A percentile compares a stretch with the other conserved stretches of the same genome.
Evolutionary conservation across 768 basidiomycete species (phyloP).

Genomic region (Lactarius pseudohatsudake): DNA sequence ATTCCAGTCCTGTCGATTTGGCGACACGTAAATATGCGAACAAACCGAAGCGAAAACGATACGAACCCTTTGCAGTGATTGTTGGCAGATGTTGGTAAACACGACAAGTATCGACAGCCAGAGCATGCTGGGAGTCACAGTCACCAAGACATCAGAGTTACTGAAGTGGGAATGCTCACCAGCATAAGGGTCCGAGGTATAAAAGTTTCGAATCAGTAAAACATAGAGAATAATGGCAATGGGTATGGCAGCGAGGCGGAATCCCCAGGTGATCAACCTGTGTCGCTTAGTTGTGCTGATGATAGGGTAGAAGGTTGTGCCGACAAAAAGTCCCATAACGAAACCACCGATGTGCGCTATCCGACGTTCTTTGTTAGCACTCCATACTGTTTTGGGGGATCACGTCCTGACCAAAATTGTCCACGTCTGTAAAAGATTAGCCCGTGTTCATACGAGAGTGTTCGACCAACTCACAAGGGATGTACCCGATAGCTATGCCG

Average conservation of each 20-base stretch:
- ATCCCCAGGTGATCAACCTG: conserved; percentile 64
- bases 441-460: neutral
- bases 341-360: conserved; percentile 86
- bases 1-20: conserved; percentile 19
- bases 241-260: conserved; percentile 72
- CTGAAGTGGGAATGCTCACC: conserved; percentile 46
- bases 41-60: neutral
- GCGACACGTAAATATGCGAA: neutral
- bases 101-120: conserved; percentile 88
- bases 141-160: conserved; percentile 1
- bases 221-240: conserved; percentile 79
- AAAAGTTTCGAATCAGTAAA: conserved; percentile 84
- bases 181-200: conserved; percentile 80
- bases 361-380: conserved; percentile 19
- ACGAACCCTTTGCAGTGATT: conserved; percentile 60
- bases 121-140: conserved; percentile 60
- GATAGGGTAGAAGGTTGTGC: conserved; percentile 84
- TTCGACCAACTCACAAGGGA: conserved; percentile 60
- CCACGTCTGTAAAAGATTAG: conserved; percentile 56
- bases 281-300: conserved; percentile 80
- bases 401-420: conserved; percentile 72
- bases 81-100: conserved; percentile 75
- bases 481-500: conserved; percentile 81
- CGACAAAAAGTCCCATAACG: conserved; percentile 78
- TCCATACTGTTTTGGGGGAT: neutral